Evolutionary conservation across 1,284 basidiomycete genomes (phyloP).

Genomic region (Volvariella volvacea): DNA sequence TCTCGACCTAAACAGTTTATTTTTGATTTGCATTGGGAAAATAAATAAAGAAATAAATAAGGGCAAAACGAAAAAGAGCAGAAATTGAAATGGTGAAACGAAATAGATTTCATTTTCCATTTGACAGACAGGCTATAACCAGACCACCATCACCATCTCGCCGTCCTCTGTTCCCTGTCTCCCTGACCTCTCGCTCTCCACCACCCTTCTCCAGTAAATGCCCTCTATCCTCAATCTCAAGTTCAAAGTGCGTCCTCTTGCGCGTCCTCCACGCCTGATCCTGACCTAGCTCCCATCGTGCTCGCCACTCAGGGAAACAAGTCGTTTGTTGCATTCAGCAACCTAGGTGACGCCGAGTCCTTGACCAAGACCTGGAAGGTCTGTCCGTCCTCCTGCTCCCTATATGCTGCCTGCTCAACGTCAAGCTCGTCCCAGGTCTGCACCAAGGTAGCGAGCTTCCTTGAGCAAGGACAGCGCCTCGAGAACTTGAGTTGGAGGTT

Average conservation of each 20-base stretch:
- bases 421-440: slow-evolving; percentile 48
- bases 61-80: not conserved
- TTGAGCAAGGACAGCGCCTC: slow-evolving; percentile 79
- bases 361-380: slow-evolving; percentile 86
- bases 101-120: slow-evolving; percentile 10
- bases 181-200: slow-evolving; percentile 3
- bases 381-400: slow-evolving; percentile 9
- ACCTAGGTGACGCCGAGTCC: slow-evolving; percentile 73
- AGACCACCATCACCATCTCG: slow-evolving; percentile 4
- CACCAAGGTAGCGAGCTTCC: slow-evolving; percentile 78
- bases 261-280: slow-evolving; percentile 13
- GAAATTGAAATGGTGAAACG: slow-evolving; percentile 6
- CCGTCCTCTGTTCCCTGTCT: slow-evolving; percentile 7
- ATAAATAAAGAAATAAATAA: not conserved
- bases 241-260: slow-evolving; percentile 59
- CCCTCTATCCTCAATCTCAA: slow-evolving; percentile 82
- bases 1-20: too few relatives aligned
- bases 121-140: slow-evolving; percentile 12
- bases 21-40: too few relatives aligned
- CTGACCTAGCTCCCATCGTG: slow-evolving; percentile 15
- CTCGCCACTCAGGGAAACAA: slow-evolving; percentile 64
- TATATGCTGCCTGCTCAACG: slow-evolving; percentile 4
- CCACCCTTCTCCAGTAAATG: slow-evolving; percentile 31
- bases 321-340: slow-evolving; percentile 84
- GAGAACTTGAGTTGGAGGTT: slow-evolving; percentile 84